Conservation (phyloP, 495 filamentous ascomycete genomes). For the Jackrogersella multiformis region DNA sequence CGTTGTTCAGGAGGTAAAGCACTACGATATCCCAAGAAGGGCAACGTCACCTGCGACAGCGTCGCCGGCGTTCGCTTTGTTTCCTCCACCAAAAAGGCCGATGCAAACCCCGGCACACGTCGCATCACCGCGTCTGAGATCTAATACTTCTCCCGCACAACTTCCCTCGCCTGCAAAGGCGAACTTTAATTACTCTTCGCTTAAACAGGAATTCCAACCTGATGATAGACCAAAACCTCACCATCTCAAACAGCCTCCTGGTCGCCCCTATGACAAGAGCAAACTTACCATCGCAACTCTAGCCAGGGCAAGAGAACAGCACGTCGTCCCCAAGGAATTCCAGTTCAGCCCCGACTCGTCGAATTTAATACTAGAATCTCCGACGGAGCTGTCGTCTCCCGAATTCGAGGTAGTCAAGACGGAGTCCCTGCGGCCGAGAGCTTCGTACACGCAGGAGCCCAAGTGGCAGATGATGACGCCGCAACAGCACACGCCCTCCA, state of each 20-base stretch:
- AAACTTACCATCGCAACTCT: slow-evolving; percentile 40
- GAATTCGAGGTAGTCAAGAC: slow-evolving; percentile 39
- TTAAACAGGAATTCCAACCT: slow-evolving; percentile 4
- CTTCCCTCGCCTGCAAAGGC: slow-evolving; percentile 55
- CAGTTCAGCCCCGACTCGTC: slow-evolving; percentile 57
- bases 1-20: slow-evolving; percentile 32
- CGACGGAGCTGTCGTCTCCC: slow-evolving; percentile 43
- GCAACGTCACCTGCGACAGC: slow-evolving; percentile 66
- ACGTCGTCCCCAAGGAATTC: slow-evolving; percentile 14
- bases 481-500: slow-evolving; percentile 45
- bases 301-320: slow-evolving; percentile 29
- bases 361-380: slow-evolving; percentile 59
- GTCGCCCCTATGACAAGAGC: slow-evolving; percentile 24
- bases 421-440: slow-evolving; percentile 37
- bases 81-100: slow-evolving; percentile 59
- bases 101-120: slow-evolving; percentile 40
- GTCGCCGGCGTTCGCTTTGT: slow-evolving; percentile 71
- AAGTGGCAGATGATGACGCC: slow-evolving; percentile 62
- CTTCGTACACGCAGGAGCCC: slow-evolving; percentile 53
- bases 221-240: slow-evolving; percentile 3
- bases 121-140: slow-evolving; percentile 60
- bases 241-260: slow-evolving; percentile 11
- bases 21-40: slow-evolving; percentile 51
- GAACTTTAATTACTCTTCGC: slow-evolving; percentile 39
- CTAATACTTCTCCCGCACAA: slow-evolving; percentile 66